These are phyloP conservation scores for Inga laurina DNA, from an alignment of 306 rosid genomes.

Conservation along the genomic window DNA sequence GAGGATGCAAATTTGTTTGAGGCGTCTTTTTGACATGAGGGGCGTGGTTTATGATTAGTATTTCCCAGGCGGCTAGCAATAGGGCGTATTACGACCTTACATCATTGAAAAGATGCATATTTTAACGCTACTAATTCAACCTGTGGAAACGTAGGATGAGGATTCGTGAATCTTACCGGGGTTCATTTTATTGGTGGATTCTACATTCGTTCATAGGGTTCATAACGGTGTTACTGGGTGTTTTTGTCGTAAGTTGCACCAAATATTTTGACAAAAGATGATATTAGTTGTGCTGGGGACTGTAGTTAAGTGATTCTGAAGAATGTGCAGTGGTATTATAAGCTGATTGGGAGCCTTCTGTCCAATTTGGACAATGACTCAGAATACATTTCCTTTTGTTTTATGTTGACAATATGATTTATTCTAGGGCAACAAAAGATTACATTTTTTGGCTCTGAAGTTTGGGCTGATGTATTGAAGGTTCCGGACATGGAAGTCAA, in stretches of 20 bases:
- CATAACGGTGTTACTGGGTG: background rate
- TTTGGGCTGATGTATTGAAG: constrained; percentile 41
- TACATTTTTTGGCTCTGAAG: constrained; percentile 26
- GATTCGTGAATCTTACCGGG: constrained; percentile 1
- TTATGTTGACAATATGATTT: background rate
- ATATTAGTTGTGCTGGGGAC: background rate
- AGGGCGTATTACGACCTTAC: background rate
- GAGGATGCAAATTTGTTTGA: constrained; percentile 9
- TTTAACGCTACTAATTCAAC: background rate
- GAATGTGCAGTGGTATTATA: background rate
- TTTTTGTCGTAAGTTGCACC: background rate
- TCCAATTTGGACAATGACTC: background rate
- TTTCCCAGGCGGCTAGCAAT: background rate
- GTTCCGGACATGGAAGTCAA: constrained; percentile 58
- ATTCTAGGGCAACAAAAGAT: background rate
- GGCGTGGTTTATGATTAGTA: background rate
- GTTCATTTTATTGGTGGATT: constrained; percentile 11
- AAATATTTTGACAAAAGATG: background rate
- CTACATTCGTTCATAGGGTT: constrained; percentile 1
- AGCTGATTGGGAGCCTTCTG: constrained; percentile 16
- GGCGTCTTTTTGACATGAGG: background rate
- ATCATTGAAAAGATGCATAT: background rate
- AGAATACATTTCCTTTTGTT: constrained; percentile 6
- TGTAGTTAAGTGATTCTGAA: constrained; percentile 3
- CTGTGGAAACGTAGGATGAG: constrained; percentile 1